Conservation (phyloP, 805 yeast genomes). For the Kluyveromyces dobzhanskii region DNA sequence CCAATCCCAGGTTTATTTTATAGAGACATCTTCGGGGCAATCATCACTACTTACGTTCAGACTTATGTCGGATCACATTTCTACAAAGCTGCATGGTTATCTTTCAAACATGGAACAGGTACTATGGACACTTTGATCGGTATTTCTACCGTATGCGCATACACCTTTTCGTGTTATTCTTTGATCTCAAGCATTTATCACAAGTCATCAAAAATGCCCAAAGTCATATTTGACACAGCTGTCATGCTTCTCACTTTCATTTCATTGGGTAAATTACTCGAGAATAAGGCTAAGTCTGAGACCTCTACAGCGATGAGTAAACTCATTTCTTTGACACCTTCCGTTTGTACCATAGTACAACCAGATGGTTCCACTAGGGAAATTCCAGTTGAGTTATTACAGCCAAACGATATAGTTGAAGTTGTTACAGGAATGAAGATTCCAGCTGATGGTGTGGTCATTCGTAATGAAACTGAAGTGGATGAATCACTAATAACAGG, state of each 20-base stretch:
- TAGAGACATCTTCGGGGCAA: slow-evolving; percentile 50
- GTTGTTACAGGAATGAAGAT: slow-evolving; percentile 80
- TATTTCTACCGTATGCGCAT: slow-evolving; percentile 74
- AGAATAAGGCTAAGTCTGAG: slow-evolving; percentile 86
- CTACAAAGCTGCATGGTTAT: slow-evolving; percentile 52
- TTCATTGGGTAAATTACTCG: slow-evolving; percentile 84
- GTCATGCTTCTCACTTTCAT: slow-evolving; percentile 80
- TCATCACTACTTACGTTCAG: slow-evolving; percentile 54
- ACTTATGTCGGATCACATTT: slow-evolving; percentile 60
- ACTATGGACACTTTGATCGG: slow-evolving; percentile 92
- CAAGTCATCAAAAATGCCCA: slow-evolving; percentile 39
- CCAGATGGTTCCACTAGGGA: slow-evolving; percentile 23
- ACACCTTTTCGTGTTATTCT: slow-evolving; percentile 59
- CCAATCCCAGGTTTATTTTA: slow-evolving; percentile 20
- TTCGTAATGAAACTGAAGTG: slow-evolving; percentile 71
- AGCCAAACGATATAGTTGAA: slow-evolving; percentile 66
- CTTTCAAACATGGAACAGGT: slow-evolving; percentile 60
- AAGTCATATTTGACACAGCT: slow-evolving; percentile 75
- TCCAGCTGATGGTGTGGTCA: slow-evolving; percentile 84
- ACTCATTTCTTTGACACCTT: slow-evolving; percentile 72
- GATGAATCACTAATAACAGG: slow-evolving; percentile 92
- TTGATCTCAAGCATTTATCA: slow-evolving; percentile 40
- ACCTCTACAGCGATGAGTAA: slow-evolving; percentile 84
- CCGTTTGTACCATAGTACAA: slow-evolving; percentile 57
- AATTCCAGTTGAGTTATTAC: slow-evolving; percentile 71